Percentiles rank a stretch among this genome's conserved stretches.
These are phyloP conservation scores for Diaporthe amygdali DNA, from an alignment of 2,329 filamentous ascomycete species.

Conservation along the genomic window DNA sequence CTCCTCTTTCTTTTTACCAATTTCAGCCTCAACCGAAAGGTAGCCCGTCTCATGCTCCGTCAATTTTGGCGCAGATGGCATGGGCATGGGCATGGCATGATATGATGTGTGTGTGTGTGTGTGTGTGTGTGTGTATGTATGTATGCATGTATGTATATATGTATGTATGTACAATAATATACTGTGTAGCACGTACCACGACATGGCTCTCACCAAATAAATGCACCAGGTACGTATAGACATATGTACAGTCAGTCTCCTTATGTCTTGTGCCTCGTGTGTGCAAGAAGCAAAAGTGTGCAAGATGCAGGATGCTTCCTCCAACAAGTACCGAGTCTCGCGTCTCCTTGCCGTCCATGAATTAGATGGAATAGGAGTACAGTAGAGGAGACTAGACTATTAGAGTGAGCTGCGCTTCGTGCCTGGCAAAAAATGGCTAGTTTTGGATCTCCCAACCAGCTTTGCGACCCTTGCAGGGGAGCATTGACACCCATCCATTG, in stretches of 20 bases:
- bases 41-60: not conserved
- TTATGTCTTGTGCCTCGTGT: not conserved
- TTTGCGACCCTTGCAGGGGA: slow-evolving; percentile 4
- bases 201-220: not conserved
- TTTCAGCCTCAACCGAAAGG: not conserved
- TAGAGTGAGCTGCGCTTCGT: not conserved
- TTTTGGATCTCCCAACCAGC: not conserved
- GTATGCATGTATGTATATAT: not conserved
- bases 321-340: not conserved
- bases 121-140: not conserved
- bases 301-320: not conserved
- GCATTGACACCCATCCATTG: slow-evolving; percentile 6
- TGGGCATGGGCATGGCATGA: not conserved
- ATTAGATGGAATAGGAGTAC: not conserved
- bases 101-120: not conserved
- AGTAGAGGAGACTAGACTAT: too few species aligned
- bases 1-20: not conserved
- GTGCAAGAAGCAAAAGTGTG: not conserved
- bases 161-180: not conserved
- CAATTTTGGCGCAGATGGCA: not conserved
- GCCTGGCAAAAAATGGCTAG: not conserved
- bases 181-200: slow-evolving; percentile 1
- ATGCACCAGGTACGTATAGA: not conserved
- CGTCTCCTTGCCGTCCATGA: not conserved
- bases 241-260: not conserved